Evolutionary conservation across 495 filamentous ascomycete genomes (phyloP).

Genomic region (Talaromyces liani): DNA sequence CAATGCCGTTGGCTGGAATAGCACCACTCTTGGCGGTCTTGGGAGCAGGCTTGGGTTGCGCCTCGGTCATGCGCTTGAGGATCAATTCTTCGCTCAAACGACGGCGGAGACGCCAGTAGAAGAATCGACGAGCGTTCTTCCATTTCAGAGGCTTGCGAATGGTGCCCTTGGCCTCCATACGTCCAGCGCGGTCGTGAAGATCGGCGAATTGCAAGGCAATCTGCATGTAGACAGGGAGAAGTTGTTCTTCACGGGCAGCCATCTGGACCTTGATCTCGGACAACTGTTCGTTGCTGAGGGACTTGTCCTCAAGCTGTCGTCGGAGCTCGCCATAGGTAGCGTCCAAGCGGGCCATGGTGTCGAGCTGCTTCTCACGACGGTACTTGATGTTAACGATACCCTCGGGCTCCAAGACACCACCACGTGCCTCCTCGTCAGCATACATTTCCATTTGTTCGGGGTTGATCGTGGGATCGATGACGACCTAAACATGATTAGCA

Average conservation of each 20-base stretch:
- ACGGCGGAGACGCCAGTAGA: slow-evolving; percentile 99
- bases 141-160: slow-evolving; percentile 80
- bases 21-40: slow-evolving; percentile 23
- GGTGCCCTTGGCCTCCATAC: slow-evolving; percentile 94
- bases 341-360: slow-evolving; percentile 95
- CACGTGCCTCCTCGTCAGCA: slow-evolving; percentile 89
- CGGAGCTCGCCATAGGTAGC: slow-evolving; percentile 73
- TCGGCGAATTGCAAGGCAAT: slow-evolving; percentile 93
- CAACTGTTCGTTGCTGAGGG: slow-evolving; percentile 63
- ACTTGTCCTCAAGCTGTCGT: slow-evolving; percentile 61
- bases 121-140: slow-evolving; percentile 91
- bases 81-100: slow-evolving; percentile 95
- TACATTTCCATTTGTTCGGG: slow-evolving; percentile 98
- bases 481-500: slow-evolving; percentile 54
- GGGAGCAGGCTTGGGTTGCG: slow-evolving; percentile 29
- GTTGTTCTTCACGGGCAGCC: slow-evolving; percentile 76
- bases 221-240: slow-evolving; percentile 88
- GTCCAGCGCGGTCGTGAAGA: slow-evolving; percentile 91
- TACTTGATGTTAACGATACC: slow-evolving; percentile 99
- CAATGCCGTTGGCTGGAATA: slow-evolving; percentile 23
- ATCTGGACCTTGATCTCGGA: slow-evolving; percentile 77
- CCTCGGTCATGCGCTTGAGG: slow-evolving; percentile 72
- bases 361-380: slow-evolving; percentile 92
- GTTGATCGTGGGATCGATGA: slow-evolving; percentile 98
- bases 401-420: slow-evolving; percentile 95